phyloP scores from a whole-genome alignment of 495 filamentous ascomycete species.

The Hyaloscypha variabilis region DNA sequence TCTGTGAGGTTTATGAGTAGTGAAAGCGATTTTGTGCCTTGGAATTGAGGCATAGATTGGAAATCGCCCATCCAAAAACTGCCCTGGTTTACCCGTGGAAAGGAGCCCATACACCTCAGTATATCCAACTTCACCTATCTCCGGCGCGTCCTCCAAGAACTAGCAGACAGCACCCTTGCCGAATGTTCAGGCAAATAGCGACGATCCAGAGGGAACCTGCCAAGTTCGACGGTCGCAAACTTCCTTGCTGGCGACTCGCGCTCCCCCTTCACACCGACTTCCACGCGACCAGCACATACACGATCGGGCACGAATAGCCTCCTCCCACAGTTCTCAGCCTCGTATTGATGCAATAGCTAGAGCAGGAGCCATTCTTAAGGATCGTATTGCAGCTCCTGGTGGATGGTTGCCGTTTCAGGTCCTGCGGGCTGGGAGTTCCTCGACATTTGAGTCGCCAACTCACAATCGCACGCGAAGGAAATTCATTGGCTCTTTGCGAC shows the following conservation, averaged over 20 bases:
- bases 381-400: slow-evolving; percentile 23
- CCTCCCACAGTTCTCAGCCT: slow-evolving; percentile 11
- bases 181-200: background rate
- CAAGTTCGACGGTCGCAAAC: slow-evolving; percentile 12
- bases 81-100: background rate
- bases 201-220: background rate
- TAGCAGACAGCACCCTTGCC: background rate
- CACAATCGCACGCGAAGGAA: slow-evolving; percentile 30
- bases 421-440: slow-evolving; percentile 30
- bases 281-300: slow-evolving; percentile 14
- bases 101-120: background rate
- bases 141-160: background rate
- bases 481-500: slow-evolving; percentile 28
- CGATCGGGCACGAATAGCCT: slow-evolving; percentile 12
- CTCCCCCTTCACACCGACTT: slow-evolving; percentile 25
- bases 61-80: background rate
- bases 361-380: slow-evolving; percentile 10
- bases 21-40: background rate
- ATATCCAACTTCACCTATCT: background rate
- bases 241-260: background rate
- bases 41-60: background rate
- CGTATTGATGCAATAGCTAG: slow-evolving; percentile 25
- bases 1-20: background rate
- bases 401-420: slow-evolving; percentile 30
- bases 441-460: slow-evolving; percentile 32